Evolutionary conservation across 2,329 filamentous ascomycete genomes (phyloP).

Genomic region (Fusarium equiseti): DNA sequence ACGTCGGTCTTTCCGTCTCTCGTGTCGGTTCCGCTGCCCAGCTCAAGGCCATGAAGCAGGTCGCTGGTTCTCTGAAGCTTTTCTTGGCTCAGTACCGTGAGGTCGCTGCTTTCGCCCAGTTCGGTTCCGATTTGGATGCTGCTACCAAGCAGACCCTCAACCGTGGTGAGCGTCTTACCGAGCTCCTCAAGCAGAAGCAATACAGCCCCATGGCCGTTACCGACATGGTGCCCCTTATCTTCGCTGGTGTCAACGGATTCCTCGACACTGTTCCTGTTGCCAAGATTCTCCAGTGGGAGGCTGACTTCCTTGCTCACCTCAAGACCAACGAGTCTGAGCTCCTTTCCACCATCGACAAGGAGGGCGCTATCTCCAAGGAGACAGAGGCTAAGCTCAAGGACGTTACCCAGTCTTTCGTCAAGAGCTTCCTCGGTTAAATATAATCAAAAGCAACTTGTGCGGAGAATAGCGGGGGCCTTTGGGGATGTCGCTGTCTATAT

Average conservation of each 20-base stretch:
- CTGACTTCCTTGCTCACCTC: slow-evolving; percentile 92
- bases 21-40: slow-evolving; percentile 99
- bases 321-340: slow-evolving; percentile 90
- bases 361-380: slow-evolving; percentile 96
- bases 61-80: slow-evolving; percentile 98
- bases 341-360: slow-evolving; percentile 89
- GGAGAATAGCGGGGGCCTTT: slow-evolving; percentile 50
- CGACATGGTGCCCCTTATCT: slow-evolving; percentile 99
- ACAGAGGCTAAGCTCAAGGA: slow-evolving; percentile 86
- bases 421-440: slow-evolving; percentile 81
- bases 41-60: slow-evolving; percentile 99
- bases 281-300: slow-evolving; percentile 95
- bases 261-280: slow-evolving; percentile 88
- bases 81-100: slow-evolving; percentile 99
- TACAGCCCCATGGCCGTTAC: slow-evolving; percentile 98
- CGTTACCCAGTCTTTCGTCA: slow-evolving; percentile 83
- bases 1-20: slow-evolving; percentile 99
- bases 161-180: slow-evolving; percentile 98
- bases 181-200: slow-evolving; percentile 99
- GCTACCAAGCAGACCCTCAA: slow-evolving; percentile 97
- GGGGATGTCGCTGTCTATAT: slow-evolving; percentile 63
- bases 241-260: slow-evolving; percentile 97
- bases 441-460: slow-evolving; percentile 48
- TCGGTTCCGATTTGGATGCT: slow-evolving; percentile 99
- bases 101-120: slow-evolving; percentile 98